These are phyloP conservation scores for Monosporascus sp. DNA, from an alignment of 2,329 filamentous ascomycete species.

Conservation along the genomic window DNA sequence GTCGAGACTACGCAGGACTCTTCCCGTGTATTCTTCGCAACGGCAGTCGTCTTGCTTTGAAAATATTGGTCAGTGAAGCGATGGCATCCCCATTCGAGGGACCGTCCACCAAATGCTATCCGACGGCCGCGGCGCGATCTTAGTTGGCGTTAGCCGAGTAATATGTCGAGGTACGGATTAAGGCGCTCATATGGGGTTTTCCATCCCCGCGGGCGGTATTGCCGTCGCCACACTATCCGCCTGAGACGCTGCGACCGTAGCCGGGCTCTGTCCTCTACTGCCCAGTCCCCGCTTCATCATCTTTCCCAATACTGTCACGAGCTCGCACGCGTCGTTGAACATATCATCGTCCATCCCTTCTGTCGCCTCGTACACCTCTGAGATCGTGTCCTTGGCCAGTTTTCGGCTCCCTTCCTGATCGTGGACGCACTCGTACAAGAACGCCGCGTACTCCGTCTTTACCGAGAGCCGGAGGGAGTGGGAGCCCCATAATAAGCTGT, in stretches of 20 bases:
- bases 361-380: constrained; percentile 83
- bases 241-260: constrained; percentile 11
- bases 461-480: constrained; percentile 86
- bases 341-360: constrained; percentile 95
- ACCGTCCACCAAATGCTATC: neutral
- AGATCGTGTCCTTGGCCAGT: constrained; percentile 75
- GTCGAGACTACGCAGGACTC: too few relatives aligned
- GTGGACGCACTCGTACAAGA: constrained; percentile 87
- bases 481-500: constrained; percentile 73
- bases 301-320: constrained; percentile 78
- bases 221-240: constrained; percentile 12
- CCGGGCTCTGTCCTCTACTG: constrained; percentile 9
- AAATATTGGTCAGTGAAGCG: too few relatives aligned
- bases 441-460: constrained; percentile 88
- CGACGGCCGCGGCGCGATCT: neutral
- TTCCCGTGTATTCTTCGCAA: too few relatives aligned
- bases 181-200: constrained; percentile 14
- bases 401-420: constrained; percentile 70
- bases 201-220: constrained; percentile 16
- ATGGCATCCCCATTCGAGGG: too few relatives aligned
- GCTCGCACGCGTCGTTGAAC: constrained; percentile 84
- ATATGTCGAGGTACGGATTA: neutral
- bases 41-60: too few relatives aligned
- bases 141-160: neutral
- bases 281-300: constrained; percentile 75